A percentile compares a stretch with the other conserved stretches of the same genome.
phyloP scores from a whole-genome alignment of 2,329 filamentous ascomycete species.

The Fusarium nematophilum region DNA sequence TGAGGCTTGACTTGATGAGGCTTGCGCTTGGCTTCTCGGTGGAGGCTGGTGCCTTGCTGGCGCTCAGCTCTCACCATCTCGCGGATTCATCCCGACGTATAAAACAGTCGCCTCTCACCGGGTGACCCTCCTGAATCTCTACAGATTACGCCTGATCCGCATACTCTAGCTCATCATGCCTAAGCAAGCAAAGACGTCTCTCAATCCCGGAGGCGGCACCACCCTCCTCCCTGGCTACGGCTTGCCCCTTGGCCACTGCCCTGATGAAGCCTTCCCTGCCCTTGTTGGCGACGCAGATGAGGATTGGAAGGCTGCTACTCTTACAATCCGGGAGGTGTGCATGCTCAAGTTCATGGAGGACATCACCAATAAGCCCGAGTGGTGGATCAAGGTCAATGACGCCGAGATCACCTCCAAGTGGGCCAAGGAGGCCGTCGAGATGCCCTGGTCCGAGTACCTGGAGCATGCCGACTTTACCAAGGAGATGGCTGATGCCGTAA shows the following conservation, averaged over 20 bases:
- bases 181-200: neutral
- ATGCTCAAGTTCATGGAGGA: constrained; percentile 49
- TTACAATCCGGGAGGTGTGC: constrained; percentile 47
- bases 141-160: neutral
- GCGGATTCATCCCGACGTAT: neutral
- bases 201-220: neutral
- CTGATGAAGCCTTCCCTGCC: constrained; percentile 33
- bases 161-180: constrained; percentile 12
- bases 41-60: constrained; percentile 22
- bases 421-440: constrained; percentile 44
- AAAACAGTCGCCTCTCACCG: neutral
- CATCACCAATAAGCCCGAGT: constrained; percentile 50
- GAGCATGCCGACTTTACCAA: constrained; percentile 44
- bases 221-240: constrained; percentile 43
- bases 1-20: neutral
- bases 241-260: constrained; percentile 33
- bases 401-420: constrained; percentile 43
- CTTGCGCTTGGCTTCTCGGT: neutral
- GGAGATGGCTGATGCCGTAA: constrained; percentile 47
- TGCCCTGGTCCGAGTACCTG: constrained; percentile 44
- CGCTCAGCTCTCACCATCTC: neutral
- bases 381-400: constrained; percentile 49
- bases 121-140: neutral
- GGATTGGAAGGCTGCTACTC: constrained; percentile 42
- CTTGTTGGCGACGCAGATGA: constrained; percentile 14